These are phyloP conservation scores for Silene coronaria DNA, from an alignment of 179 eudicot genomes.

Conservation along the genomic window DNA sequence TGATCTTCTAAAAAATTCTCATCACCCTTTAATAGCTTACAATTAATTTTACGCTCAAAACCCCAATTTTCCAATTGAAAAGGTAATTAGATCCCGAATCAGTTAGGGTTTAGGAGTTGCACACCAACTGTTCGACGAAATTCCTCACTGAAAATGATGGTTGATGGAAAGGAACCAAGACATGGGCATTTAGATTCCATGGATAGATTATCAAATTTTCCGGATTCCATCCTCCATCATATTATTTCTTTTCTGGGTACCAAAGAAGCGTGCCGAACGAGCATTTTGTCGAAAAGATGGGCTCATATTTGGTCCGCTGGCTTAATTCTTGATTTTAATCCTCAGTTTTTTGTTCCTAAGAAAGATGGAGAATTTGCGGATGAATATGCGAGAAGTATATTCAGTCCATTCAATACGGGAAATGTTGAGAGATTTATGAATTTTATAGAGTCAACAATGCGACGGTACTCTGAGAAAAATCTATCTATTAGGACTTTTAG, in stretches of 20 bases:
- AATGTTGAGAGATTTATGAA: background rate
- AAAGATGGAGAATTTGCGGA: background rate
- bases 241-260: background rate
- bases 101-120: background rate
- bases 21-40: no score
- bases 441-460: slow-evolving; percentile 7
- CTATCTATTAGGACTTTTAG: background rate
- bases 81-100: no score
- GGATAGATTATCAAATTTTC: slow-evolving; percentile 4
- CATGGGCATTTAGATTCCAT: background rate
- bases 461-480: background rate
- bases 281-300: slow-evolving; percentile 7
- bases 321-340: background rate
- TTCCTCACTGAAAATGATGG: slow-evolving; percentile 3
- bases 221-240: background rate
- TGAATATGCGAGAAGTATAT: background rate
- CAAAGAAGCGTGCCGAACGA: background rate
- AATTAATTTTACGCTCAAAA: no score
- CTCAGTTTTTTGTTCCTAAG: background rate
- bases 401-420: background rate
- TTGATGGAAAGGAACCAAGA: background rate
- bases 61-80: no score
- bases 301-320: background rate
- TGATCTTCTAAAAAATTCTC: no score
- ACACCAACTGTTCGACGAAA: slow-evolving; percentile 5